A percentile compares a stretch with the other conserved stretches of the same genome.
These are phyloP conservation scores for Hibiscus mutabilis DNA, from an alignment of 345 rosid genomes.

Conservation along the genomic window DNA sequence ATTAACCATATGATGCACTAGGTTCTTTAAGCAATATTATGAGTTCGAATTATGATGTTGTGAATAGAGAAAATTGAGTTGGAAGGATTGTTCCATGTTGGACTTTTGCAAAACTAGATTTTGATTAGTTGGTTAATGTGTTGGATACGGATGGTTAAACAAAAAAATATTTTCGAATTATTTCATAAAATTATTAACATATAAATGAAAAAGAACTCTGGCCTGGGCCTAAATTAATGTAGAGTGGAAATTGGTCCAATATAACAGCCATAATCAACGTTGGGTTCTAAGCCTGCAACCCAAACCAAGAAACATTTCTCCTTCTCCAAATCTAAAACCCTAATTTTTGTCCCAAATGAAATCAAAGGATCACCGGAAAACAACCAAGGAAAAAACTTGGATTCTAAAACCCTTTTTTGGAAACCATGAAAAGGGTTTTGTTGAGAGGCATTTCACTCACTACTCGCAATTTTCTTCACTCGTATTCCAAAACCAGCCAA, in stretches of 20 bases:
- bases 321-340: not conserved
- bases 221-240: not conserved
- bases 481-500: slow-evolving; percentile 12
- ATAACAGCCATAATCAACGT: not conserved
- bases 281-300: not conserved
- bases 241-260: not conserved
- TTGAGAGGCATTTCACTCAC: slow-evolving; percentile 22
- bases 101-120: too few species aligned
- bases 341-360: not conserved
- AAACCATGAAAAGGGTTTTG: slow-evolving; percentile 31
- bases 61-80: too few species aligned
- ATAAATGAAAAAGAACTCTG: not conserved
- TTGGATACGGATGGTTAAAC: too few species aligned
- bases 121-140: too few species aligned
- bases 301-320: not conserved
- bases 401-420: not conserved
- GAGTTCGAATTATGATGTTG: too few species aligned
- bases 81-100: too few species aligned
- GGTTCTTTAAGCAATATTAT: too few species aligned
- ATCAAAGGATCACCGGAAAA: not conserved
- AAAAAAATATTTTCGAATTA: too few species aligned
- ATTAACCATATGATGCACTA: too few species aligned
- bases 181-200: not conserved
- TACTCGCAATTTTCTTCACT: slow-evolving; percentile 20
- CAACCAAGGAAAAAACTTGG: not conserved